phyloP scores from a whole-genome alignment of 768 basidiomycete species.

The Termitomyces sp. region DNA sequence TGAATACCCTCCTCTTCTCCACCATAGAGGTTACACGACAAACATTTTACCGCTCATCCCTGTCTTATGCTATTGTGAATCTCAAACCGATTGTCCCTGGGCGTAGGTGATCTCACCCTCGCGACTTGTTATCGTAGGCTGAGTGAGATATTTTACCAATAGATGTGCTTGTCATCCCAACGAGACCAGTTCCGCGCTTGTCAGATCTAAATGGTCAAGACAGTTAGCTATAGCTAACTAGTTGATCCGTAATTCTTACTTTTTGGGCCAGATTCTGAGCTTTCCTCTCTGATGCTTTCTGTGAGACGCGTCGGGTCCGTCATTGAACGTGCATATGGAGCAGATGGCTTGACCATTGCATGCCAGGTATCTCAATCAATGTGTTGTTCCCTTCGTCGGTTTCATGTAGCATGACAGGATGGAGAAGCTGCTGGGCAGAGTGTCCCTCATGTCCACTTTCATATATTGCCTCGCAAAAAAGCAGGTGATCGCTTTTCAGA shows the following conservation, averaged over 20 bases:
- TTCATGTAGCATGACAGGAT: slow-evolving; percentile 46
- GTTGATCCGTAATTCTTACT: background rate
- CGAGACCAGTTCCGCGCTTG: slow-evolving; percentile 51
- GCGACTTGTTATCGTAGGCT: background rate
- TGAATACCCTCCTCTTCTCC: slow-evolving; percentile 56
- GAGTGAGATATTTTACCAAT: slow-evolving; percentile 1
- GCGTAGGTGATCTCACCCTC: slow-evolving; percentile 55
- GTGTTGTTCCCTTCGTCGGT: background rate
- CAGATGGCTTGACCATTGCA: slow-evolving; percentile 82
- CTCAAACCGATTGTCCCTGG: slow-evolving; percentile 93
- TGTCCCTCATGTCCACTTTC: slow-evolving; percentile 96
- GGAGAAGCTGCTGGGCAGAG: slow-evolving; percentile 77
- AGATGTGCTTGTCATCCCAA: slow-evolving; percentile 66
- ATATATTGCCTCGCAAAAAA: slow-evolving; percentile 80
- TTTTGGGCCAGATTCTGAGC: slow-evolving; percentile 46
- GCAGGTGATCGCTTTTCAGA: slow-evolving; percentile 63
- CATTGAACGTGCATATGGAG: slow-evolving; percentile 79
- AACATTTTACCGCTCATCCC: slow-evolving; percentile 63
- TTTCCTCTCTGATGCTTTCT: slow-evolving; percentile 75
- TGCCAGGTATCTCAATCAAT: slow-evolving; percentile 61
- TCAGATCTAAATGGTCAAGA: slow-evolving; percentile 47
- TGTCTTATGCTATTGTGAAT: slow-evolving; percentile 88
- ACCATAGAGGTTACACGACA: slow-evolving; percentile 78
- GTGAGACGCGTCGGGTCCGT: slow-evolving; percentile 77
- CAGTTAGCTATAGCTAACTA: background rate